phyloP scores from a whole-genome alignment of 495 filamentous ascomycete genomes.

The Daldinia vernicosa region DNA sequence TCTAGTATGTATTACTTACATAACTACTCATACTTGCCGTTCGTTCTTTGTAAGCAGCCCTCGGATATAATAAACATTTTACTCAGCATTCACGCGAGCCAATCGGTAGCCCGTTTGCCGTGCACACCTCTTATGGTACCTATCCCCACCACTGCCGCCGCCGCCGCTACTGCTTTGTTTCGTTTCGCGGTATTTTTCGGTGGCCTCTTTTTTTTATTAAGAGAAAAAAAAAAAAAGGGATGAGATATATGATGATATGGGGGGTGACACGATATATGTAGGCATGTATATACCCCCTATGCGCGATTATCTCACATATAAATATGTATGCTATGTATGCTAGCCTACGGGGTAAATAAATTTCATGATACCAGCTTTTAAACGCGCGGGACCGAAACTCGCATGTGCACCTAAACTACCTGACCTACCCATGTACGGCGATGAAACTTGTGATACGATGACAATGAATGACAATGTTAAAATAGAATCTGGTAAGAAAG shows the following conservation, averaged over 20 bases:
- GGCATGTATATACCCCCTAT: no score
- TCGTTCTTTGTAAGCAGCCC: conserved; percentile 23
- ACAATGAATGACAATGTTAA: not conserved
- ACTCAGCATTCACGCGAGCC: conserved; percentile 12
- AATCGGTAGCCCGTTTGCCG: not conserved
- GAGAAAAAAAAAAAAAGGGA: no score
- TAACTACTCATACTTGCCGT: no score
- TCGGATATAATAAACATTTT: conserved; percentile 12
- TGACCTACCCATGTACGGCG: not conserved
- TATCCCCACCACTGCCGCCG: no score
- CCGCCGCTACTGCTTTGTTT: not conserved
- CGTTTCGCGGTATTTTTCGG: not conserved
- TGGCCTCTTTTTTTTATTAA: not conserved
- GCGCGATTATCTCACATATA: not conserved
- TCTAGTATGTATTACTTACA: not conserved
- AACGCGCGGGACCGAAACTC: conserved; percentile 22
- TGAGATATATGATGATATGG: not conserved
- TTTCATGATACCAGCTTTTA: not conserved
- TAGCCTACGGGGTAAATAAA: not conserved
- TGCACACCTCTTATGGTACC: no score
- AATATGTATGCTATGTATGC: not conserved
- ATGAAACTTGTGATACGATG: not conserved
- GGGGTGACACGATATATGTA: not conserved
- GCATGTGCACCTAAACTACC: no score
- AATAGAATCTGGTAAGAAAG: not conserved